Conservation (phyloP, 169 alveolate species). For the Plasmodium inui region DNA sequence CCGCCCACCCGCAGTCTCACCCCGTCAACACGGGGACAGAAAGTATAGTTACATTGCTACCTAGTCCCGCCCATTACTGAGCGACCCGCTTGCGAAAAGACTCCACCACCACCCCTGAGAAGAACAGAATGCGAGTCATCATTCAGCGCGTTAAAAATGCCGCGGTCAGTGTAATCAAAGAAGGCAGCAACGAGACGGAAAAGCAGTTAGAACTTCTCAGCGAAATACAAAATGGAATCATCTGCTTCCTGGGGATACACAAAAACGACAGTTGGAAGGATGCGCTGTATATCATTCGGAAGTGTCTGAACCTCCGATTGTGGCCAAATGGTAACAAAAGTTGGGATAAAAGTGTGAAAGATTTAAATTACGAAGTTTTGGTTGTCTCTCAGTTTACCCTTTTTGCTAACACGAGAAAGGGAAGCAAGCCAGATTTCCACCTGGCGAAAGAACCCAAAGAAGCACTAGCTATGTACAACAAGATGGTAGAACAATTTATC, state of each 20-base stretch:
- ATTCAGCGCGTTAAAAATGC: constrained; percentile 54
- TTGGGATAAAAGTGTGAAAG: constrained; percentile 90
- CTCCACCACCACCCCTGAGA: neutral
- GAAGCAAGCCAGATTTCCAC: constrained; percentile 95
- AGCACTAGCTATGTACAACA: constrained; percentile 88
- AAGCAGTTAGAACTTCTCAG: constrained; percentile 49
- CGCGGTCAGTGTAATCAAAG: constrained; percentile 42
- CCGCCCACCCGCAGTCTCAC: neutral
- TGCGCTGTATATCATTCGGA: constrained; percentile 79
- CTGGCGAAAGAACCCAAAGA: constrained; percentile 91
- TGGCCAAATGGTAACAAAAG: constrained; percentile 87
- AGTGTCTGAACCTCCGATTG: constrained; percentile 87
- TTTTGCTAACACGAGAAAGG: constrained; percentile 89
- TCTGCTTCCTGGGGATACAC: constrained; percentile 66
- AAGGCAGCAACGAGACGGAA: neutral
- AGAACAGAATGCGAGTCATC: constrained; percentile 27
- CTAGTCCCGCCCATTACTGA: neutral
- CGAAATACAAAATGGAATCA: constrained; percentile 43
- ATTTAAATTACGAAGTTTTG: constrained; percentile 87
- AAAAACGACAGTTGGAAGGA: constrained; percentile 67
- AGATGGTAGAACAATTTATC: constrained; percentile 83
- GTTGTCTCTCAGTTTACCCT: constrained; percentile 94
- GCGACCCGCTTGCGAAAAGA: neutral
- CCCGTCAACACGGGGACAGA: neutral
- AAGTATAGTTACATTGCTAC: neutral